phyloP scores from a whole-genome alignment of 2,329 filamentous ascomycete species.

The Aspergillus clavatus region DNA sequence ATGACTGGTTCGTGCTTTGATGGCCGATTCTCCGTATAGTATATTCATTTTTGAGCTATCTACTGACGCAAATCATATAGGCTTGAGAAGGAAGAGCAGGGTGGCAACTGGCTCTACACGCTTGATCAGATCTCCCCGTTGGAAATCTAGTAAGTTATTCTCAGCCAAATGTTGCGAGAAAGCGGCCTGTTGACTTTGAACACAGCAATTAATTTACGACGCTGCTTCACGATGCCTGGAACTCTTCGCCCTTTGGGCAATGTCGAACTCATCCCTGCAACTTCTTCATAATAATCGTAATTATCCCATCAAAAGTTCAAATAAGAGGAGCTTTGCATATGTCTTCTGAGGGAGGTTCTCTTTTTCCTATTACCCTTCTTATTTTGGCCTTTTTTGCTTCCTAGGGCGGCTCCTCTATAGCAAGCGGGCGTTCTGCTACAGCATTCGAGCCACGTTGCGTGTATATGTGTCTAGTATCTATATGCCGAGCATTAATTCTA shows the following conservation, averaged over 20 bases:
- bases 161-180: neutral
- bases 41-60: too few species aligned
- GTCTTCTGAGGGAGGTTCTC: too few species aligned
- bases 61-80: conserved; percentile 28
- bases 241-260: too few species aligned
- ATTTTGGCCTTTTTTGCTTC: conserved; percentile 14
- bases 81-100: conserved; percentile 84
- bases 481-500: neutral
- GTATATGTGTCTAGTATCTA: neutral
- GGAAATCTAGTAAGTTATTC: conserved; percentile 68
- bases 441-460: neutral
- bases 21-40: conserved; percentile 5
- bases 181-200: conserved; percentile 15
- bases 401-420: neutral
- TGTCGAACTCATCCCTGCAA: too few species aligned
- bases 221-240: too few species aligned
- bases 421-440: conserved; percentile 3
- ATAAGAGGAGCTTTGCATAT: too few species aligned
- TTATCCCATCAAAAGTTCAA: too few species aligned
- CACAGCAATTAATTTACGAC: conserved; percentile 30
- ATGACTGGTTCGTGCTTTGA: conserved; percentile 64
- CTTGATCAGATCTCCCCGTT: conserved; percentile 93
- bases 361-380: too few species aligned
- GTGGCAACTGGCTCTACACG: conserved; percentile 94
- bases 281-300: too few species aligned